phyloP scores from a whole-genome alignment of 2,329 filamentous ascomycete genomes.

The Exophiala spinifera region DNA sequence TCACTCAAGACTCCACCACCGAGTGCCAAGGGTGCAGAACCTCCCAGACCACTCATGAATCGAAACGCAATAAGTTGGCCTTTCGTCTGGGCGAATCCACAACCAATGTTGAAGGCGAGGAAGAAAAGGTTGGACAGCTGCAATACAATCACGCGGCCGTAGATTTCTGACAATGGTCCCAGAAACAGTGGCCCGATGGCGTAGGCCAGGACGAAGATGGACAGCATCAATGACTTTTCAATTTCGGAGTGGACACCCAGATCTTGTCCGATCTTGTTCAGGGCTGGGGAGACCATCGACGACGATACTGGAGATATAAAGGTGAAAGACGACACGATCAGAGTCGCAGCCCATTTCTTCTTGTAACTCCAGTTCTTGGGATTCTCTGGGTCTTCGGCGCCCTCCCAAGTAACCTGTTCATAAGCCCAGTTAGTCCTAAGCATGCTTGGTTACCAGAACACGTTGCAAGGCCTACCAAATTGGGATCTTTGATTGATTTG shows the following conservation, averaged over 20 bases:
- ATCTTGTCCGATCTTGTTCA: slow-evolving; percentile 53
- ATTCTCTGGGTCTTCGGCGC: slow-evolving; percentile 49
- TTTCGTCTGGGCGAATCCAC: slow-evolving; percentile 54
- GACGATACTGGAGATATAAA: slow-evolving; percentile 63
- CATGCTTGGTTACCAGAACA: too few species aligned
- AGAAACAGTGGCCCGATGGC: slow-evolving; percentile 52
- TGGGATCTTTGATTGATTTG: slow-evolving; percentile 31
- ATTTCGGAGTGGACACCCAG: slow-evolving; percentile 50
- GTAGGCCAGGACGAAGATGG: slow-evolving; percentile 55
- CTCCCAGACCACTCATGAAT: slow-evolving; percentile 58
- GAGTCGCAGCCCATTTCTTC: slow-evolving; percentile 57
- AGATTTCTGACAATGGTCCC: slow-evolving; percentile 55
- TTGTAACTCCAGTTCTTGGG: slow-evolving; percentile 54
- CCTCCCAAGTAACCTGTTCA: slow-evolving; percentile 48
- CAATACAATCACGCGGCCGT: slow-evolving; percentile 53
- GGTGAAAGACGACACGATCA: slow-evolving; percentile 57
- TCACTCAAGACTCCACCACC: slow-evolving; percentile 55
- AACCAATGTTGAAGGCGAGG: slow-evolving; percentile 58
- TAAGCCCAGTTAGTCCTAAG: not conserved
- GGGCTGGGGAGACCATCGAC: slow-evolving; percentile 56
- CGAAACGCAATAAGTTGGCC: slow-evolving; percentile 57
- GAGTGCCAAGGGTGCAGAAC: slow-evolving; percentile 54
- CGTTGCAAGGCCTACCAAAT: slow-evolving; percentile 21
- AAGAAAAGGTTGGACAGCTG: slow-evolving; percentile 56
- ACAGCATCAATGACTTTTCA: slow-evolving; percentile 49